These are phyloP conservation scores for Candida namnaoensis DNA, from an alignment of 805 yeast genomes.

Conservation along the genomic window DNA sequence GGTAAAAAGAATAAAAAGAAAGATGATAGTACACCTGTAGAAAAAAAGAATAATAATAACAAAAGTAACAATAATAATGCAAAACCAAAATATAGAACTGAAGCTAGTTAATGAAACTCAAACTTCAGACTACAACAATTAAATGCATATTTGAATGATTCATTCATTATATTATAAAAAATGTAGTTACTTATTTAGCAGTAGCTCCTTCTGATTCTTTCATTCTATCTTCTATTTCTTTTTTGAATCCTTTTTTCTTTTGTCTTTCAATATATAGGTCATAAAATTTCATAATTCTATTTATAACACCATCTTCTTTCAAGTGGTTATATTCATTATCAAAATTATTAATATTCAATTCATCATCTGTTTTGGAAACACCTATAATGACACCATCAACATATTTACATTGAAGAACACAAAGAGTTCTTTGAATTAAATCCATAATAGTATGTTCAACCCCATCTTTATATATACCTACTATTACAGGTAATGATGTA, in stretches of 20 bases:
- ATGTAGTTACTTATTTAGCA: no score
- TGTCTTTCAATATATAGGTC: conserved; percentile 81
- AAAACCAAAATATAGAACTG: conserved; percentile 13
- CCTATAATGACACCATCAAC: conserved; percentile 68
- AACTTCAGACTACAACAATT: no score
- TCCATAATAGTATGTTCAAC: conserved; percentile 80
- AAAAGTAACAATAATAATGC: not conserved
- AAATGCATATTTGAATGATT: no score
- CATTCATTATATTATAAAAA: no score
- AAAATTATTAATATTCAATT: conserved; percentile 26
- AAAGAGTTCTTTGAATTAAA: conserved; percentile 72
- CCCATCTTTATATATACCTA: conserved; percentile 68
- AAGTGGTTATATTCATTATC: conserved; percentile 56
- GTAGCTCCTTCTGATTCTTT: no score
- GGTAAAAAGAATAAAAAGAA: conserved; percentile 17
- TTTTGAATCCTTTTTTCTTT: conserved; percentile 75
- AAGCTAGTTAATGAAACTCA: not conserved
- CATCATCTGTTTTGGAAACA: conserved; percentile 14
- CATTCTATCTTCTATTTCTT: conserved; percentile 35
- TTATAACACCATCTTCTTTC: conserved; percentile 62
- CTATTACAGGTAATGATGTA: conserved; percentile 41
- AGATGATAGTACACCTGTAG: not conserved
- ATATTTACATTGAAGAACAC: conserved; percentile 81
- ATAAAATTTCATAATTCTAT: conserved; percentile 62
- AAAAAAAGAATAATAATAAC: no score